These are phyloP conservation scores for Cutaneotrichosporon daszewskae DNA, from an alignment of 1,284 basidiomycete species.

Conservation along the genomic window DNA sequence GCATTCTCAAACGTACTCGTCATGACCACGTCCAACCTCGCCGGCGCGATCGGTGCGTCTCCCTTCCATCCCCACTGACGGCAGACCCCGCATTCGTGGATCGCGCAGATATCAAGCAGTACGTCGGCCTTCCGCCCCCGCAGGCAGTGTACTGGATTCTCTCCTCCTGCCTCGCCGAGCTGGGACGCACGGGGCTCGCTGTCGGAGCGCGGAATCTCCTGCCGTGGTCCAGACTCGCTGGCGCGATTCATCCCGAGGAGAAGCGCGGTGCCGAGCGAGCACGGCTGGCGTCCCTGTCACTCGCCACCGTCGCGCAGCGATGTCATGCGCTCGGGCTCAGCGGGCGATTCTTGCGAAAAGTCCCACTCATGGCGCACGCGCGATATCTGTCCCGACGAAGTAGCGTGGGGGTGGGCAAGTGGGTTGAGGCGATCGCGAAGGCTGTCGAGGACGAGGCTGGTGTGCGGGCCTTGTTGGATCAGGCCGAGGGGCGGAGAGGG, in stretches of 20 bases:
- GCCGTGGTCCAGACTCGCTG: constrained; percentile 10
- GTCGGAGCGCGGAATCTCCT: constrained; percentile 52
- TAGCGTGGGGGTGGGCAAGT: constrained; percentile 23
- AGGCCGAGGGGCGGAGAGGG: no score
- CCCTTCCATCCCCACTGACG: neutral
- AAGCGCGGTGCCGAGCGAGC: constrained; percentile 5
- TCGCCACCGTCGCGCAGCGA: constrained; percentile 1
- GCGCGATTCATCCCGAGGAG: neutral
- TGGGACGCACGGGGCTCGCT: constrained; percentile 69
- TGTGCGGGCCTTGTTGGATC: neutral
- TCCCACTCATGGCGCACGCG: constrained; percentile 87
- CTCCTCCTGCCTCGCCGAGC: constrained; percentile 72
- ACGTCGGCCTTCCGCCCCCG: constrained; percentile 79
- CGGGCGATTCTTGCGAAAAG: constrained; percentile 57
- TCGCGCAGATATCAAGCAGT: constrained; percentile 93
- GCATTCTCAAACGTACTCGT: constrained; percentile 88
- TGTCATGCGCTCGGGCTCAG: constrained; percentile 3
- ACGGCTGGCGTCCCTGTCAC: constrained; percentile 6
- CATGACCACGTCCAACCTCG: constrained; percentile 94
- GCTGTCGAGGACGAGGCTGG: constrained; percentile 53
- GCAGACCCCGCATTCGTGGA: constrained; percentile 92
- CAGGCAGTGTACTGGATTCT: constrained; percentile 93
- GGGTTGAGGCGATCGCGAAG: constrained; percentile 61
- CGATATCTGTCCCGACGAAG: constrained; percentile 52
- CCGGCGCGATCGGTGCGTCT: constrained; percentile 78